Evolutionary conservation across 108 stramenopile genomes (phyloP).

Genomic region (Schizochytrium sp.): DNA sequence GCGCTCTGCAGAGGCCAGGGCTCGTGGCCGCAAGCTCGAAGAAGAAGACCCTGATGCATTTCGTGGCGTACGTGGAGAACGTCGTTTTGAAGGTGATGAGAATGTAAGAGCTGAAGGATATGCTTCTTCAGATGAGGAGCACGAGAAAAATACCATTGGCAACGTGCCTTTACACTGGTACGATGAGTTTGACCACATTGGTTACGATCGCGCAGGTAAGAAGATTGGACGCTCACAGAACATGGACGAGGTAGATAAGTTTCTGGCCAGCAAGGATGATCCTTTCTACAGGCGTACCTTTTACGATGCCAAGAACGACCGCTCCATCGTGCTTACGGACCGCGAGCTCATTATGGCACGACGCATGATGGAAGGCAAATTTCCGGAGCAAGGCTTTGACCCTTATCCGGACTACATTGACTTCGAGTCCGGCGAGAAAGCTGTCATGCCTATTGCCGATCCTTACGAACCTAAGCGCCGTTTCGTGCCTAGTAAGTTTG

Average conservation of each 20-base stretch:
- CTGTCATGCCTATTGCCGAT: slow-evolving; percentile 82
- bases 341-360: slow-evolving; percentile 93
- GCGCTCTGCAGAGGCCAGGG: too few species aligned
- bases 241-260: slow-evolving; percentile 82
- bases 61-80: slow-evolving; percentile 11
- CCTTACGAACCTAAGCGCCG: slow-evolving; percentile 81
- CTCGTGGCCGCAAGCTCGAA: too few species aligned
- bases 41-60: too few species aligned
- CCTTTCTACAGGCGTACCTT: slow-evolving; percentile 83
- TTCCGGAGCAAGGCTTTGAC: slow-evolving; percentile 94
- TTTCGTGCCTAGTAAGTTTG: slow-evolving; percentile 85
- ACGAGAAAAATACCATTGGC: slow-evolving; percentile 90
- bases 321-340: slow-evolving; percentile 84
- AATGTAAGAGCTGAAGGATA: slow-evolving; percentile 78
- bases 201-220: slow-evolving; percentile 90
- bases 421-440: slow-evolving; percentile 88
- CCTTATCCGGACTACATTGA: slow-evolving; percentile 92
- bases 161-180: slow-evolving; percentile 97
- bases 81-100: not conserved
- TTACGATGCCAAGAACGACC: slow-evolving; percentile 94
- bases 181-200: slow-evolving; percentile 90
- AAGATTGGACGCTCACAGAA: slow-evolving; percentile 77
- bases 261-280: slow-evolving; percentile 83
- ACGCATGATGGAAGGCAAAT: slow-evolving; percentile 90
- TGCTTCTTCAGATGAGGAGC: slow-evolving; percentile 95